These are phyloP conservation scores for Gryganskiella cystojenkinii DNA, from an alignment of 192 early-diverging fungal species.

Conservation along the genomic window DNA sequence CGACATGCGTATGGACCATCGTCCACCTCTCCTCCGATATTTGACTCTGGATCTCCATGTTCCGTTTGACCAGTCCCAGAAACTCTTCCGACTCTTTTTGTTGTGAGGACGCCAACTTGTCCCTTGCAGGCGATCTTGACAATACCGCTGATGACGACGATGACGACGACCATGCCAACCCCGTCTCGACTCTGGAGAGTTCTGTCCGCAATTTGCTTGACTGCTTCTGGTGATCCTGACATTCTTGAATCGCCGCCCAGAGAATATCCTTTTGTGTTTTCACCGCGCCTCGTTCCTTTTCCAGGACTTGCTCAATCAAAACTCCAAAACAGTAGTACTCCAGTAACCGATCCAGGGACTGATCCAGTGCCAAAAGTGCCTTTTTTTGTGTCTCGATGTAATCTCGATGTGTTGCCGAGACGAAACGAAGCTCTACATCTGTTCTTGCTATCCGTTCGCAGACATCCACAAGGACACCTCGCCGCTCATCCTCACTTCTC, in stretches of 20 bases:
- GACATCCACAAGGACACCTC: conserved; percentile 35
- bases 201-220: conserved; percentile 3
- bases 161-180: neutral
- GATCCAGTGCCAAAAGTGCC: conserved; percentile 10
- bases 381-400: conserved; percentile 12
- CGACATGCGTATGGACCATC: conserved; percentile 5
- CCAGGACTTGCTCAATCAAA: conserved; percentile 11
- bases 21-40: neutral
- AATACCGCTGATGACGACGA: neutral
- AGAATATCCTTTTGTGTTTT: conserved; percentile 23
- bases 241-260: conserved; percentile 19
- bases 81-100: no score
- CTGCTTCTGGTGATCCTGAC: conserved; percentile 11
- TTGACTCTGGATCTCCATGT: neutral
- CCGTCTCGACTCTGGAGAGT: neutral
- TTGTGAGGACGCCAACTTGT: no score
- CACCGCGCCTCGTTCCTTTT: conserved; percentile 6
- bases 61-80: no score
- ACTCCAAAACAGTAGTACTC: conserved; percentile 30
- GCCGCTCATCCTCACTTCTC: conserved; percentile 3
- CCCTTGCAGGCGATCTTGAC: no score
- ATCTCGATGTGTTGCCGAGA: conserved; percentile 21
- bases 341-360: conserved; percentile 9
- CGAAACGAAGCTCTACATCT: conserved; percentile 33
- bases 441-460: conserved; percentile 39